Base-by-base conservation (phyloP, 129 eudicot species). In the Artemisia tridentata region DNA sequence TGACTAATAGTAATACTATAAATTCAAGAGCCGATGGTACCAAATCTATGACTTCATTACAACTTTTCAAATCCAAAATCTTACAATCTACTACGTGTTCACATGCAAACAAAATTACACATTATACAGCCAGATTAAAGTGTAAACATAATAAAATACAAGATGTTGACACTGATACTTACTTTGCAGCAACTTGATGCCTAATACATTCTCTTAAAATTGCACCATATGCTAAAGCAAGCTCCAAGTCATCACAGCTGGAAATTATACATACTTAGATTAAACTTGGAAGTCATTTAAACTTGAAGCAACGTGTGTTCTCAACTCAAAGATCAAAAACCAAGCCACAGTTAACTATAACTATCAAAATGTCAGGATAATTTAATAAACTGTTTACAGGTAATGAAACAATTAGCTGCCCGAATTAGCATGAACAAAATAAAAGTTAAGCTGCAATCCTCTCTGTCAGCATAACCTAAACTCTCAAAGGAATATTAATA, bases 161-260 rank as follows among this genome's bases (percentile, higher is more conserved):
- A 27, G 18, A 58, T 31, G 34, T 50, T 23, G 75, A 12, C 52
- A 59, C 51, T 61, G 55, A 76, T 14, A 50, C 80, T 73, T 70
- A 91, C 97, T 80, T 84, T 64, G 97, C 88, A 67, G 88, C 86
- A 78, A 80, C 86, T 74, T 91, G 97, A 80, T 91, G 97, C 11
- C 96, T 82, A 65, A 84, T 86, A 75, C 92, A 91, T 58, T 91
- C 97, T 79, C 97, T 91, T 75, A 91, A 67, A 81, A 91, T 91
- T 60, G 88, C 80, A 55, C 97, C 97, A 71, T 86, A 86, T 29
- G 86, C 83, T 74, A 91, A 55, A 75, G 92, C 92, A 62, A 91
- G 81, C 23, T 86, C 88, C 25, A 82, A 76, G 74, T 86, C 81
- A 75, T 82, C 95, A 69, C 83, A 86, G 18, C 96, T 88, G 65